Evolutionary conservation across 306 rosid species (phyloP).

Genomic region (Nissolia schottii): DNA sequence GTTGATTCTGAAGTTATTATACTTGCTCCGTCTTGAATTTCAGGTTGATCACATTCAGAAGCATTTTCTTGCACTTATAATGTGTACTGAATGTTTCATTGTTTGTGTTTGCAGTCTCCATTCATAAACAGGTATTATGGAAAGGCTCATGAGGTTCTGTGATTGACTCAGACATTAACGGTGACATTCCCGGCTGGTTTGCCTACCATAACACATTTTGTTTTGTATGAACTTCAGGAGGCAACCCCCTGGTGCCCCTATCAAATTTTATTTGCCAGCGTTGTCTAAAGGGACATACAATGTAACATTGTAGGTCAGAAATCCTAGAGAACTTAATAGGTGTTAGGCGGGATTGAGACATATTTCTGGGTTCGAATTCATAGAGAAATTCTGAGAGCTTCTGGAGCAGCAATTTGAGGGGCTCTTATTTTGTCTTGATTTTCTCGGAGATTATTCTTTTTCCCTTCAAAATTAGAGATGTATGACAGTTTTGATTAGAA

Average conservation of each 20-base stretch:
- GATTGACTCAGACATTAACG: conserved; percentile 23
- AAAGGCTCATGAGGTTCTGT: conserved; percentile 81
- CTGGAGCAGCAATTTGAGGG: conserved; percentile 22
- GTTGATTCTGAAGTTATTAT: background rate
- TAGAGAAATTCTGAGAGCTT: conserved; percentile 27
- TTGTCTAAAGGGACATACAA: conserved; percentile 22
- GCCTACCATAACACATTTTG: conserved; percentile 9
- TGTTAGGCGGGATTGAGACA: conserved; percentile 27
- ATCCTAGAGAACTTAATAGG: conserved; percentile 27
- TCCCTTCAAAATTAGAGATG: conserved; percentile 8
- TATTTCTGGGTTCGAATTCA: conserved; percentile 27
- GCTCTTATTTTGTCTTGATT: conserved; percentile 9
- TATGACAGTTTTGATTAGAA: conserved; percentile 19
- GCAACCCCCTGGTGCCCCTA: conserved; percentile 45
- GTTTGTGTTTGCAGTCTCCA: conserved; percentile 52
- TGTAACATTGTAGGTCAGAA: conserved; percentile 43
- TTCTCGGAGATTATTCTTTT: conserved; percentile 4
- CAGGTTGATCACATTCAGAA: background rate
- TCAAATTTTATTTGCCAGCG: background rate
- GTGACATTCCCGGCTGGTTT: conserved; percentile 1
- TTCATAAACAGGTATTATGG: conserved; percentile 88
- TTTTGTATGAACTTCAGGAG: conserved; percentile 22
- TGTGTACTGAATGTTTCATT: background rate
- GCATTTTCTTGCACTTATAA: background rate
- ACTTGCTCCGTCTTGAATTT: conserved; percentile 2